Evolutionary conservation across 805 yeast species (phyloP).

Genomic region (Yarrowia sp.): DNA sequence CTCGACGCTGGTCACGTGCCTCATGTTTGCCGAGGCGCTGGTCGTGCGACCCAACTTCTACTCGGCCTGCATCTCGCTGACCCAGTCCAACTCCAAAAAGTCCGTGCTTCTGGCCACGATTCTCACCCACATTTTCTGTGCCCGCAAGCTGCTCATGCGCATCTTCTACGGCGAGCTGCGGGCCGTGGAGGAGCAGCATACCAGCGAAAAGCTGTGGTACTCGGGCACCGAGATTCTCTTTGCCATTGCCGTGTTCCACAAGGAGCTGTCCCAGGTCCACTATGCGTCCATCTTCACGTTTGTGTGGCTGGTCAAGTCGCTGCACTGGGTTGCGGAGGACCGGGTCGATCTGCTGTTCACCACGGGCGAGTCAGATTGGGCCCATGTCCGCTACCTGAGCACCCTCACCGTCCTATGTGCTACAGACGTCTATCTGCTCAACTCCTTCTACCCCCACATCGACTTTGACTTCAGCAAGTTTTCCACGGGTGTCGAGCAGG

Average conservation of each 20-base stretch:
- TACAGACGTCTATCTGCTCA: conserved; percentile 57
- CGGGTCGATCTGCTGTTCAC: conserved; percentile 60
- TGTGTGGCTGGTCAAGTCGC: conserved; percentile 33
- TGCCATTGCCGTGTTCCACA: conserved; percentile 61
- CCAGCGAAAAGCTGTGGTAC: conserved; percentile 68
- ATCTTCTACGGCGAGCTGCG: conserved; percentile 73
- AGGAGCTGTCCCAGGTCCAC: conserved; percentile 51
- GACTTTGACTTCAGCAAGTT: conserved; percentile 58
- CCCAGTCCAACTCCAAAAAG: conserved; percentile 60
- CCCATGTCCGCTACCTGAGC: conserved; percentile 54
- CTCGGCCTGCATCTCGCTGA: conserved; percentile 58
- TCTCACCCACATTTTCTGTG: conserved; percentile 41
- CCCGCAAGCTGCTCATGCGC: conserved; percentile 41
- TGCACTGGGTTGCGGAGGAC: conserved; percentile 72
- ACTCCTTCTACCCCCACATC: conserved; percentile 32
- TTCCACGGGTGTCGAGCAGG: conserved; percentile 50
- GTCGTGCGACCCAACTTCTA: conserved; percentile 57
- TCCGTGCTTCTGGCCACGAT: conserved; percentile 50
- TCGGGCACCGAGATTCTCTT: conserved; percentile 66
- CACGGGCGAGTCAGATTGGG: conserved; percentile 51
- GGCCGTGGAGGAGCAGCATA: conserved; percentile 75
- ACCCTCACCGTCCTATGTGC: conserved; percentile 56
- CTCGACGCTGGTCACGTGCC: conserved; percentile 49
- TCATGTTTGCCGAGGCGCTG: conserved; percentile 53
- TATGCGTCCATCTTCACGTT: conserved; percentile 37